Base-by-base conservation (phyloP, 2,329 filamentous ascomycete species). In the Scytalidium sp. region DNA sequence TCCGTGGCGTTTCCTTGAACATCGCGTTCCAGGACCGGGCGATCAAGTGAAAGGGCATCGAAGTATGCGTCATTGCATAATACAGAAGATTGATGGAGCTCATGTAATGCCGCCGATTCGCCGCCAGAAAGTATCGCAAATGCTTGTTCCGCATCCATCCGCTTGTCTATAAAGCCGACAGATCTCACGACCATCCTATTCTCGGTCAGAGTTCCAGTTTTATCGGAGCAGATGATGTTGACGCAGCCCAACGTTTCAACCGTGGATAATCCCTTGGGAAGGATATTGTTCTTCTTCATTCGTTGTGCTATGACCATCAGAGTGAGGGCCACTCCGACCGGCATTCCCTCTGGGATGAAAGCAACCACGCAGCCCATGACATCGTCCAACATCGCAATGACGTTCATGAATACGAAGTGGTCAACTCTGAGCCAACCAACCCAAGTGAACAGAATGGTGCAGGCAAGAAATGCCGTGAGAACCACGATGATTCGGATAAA, bases 171-270 rank as follows among this genome's bases (percentile, higher is more conserved):
- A 22, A 13, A 25, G 15, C 19, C 13, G 20, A 47, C 63, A 1
- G 67, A 68, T 45, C 61, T 69, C 32, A 75, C 70, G 20, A 64
- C 64, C 74, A 76, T 76, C 49, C 70, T 64, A 43, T 74, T 74
- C 51, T 75, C 67, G 0, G 81, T 84, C 44, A 85, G 69, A 1
- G 84, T 87, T 41, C 85, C 84, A 3, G 84, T 87, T 70, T 87
- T 87, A 73, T 87, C 84, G 36, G 82, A 85, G 66, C 83, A 87
- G 53, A 87, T 84, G 56, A 84, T 81, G 53, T 82, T 87, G n/a
- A 87, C 83, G 49, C 81, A 83, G 43, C 84, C 84, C 39, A 87
- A 77, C 15, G 84, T 83, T 60, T 87, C 84, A 6, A 87, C 75
- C 2, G 81, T 81, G 3, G 80, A 75, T 60, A 87, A 76, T 57